Conservation (phyloP, 2,329 filamentous ascomycete species). For the Ceratocystis harringtonii region DNA sequence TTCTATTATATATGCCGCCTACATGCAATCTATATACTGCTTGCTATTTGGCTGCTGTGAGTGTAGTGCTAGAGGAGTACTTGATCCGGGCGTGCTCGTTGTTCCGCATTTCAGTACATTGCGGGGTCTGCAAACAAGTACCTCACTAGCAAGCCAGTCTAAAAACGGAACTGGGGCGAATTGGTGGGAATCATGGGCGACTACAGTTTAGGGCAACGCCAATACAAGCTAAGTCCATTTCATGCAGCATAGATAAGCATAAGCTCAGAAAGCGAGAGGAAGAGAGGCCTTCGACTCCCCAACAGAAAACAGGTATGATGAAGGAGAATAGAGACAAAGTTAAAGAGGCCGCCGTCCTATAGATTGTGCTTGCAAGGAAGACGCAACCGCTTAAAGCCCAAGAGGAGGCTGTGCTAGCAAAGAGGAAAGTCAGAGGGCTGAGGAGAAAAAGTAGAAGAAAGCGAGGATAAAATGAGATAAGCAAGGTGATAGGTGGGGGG, state of each 20-base stretch:
- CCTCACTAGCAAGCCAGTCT: background rate
- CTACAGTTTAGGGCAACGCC: no score
- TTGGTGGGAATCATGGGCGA: background rate
- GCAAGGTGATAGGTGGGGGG: no score
- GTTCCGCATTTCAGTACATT: background rate
- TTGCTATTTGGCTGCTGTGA: background rate
- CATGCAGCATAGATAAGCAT: no score
- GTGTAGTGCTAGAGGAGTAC: background rate
- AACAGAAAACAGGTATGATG: background rate
- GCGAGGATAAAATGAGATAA: no score
- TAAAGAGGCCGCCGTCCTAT: background rate
- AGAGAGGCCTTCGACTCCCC: slow-evolving; percentile 1
- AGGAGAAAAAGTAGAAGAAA: background rate
- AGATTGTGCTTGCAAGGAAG: background rate
- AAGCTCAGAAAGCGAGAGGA: background rate
- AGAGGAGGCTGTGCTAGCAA: no score
- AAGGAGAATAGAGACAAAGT: background rate
- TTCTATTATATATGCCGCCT: background rate
- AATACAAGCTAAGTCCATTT: no score
- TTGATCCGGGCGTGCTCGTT: background rate
- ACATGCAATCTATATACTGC: background rate
- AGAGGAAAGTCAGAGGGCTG: background rate
- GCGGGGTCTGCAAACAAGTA: background rate
- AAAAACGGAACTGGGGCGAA: background rate
- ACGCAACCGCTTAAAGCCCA: background rate